A percentile compares a stretch with the other conserved stretches of the same genome.
Conservation (phyloP, 2,329 filamentous ascomycete species). For the Fusarium sp. region DNA sequence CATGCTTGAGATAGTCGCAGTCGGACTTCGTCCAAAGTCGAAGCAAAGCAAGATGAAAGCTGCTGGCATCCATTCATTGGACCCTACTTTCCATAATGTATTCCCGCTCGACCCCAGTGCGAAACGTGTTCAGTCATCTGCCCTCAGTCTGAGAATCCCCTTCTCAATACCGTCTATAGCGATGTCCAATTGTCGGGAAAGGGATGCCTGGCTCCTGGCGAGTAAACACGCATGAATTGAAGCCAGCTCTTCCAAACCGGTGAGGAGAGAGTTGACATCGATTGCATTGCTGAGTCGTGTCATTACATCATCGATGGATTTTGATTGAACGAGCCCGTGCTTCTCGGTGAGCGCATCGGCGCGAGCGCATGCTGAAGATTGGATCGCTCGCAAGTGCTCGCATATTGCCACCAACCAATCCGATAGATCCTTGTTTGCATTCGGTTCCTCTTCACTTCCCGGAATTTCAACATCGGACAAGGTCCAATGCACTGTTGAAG, state of each 20-base stretch:
- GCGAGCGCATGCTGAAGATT: not conserved
- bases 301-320: not conserved
- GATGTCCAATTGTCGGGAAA: not conserved
- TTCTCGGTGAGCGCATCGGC: not conserved
- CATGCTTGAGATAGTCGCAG: not conserved
- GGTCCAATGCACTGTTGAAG: accelerated
- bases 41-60: not conserved
- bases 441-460: not conserved
- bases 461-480: not conserved
- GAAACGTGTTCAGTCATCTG: not conserved
- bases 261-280: not conserved
- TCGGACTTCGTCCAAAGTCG: not conserved
- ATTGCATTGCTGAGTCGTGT: not conserved
- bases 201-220: too few relatives aligned
- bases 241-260: not conserved
- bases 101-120: not conserved
- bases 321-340: not conserved
- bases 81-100: not conserved
- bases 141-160: not conserved
- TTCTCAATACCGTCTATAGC: not conserved
- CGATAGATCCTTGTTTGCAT: not conserved
- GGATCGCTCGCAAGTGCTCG: not conserved
- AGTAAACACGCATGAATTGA: not conserved
- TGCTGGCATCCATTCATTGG: not conserved
- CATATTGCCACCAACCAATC: not conserved